These are phyloP conservation scores for Cutaneotrichosporon daszewskae DNA, from an alignment of 1,284 basidiomycete genomes.

Conservation along the genomic window DNA sequence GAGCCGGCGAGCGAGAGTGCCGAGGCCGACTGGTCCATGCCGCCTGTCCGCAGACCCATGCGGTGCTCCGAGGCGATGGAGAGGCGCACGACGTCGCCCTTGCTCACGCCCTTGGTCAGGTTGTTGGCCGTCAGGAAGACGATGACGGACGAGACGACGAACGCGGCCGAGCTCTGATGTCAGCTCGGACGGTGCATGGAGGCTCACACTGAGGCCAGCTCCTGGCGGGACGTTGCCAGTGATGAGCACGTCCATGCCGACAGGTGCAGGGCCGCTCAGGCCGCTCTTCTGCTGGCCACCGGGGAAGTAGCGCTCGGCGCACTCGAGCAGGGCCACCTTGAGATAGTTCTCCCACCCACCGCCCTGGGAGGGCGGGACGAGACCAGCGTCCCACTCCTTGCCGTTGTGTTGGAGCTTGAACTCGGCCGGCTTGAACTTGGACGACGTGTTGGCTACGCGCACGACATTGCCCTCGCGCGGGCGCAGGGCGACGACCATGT, in stretches of 20 bases:
- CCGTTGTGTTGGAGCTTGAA: slow-evolving; percentile 53
- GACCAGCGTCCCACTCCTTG: slow-evolving; percentile 64
- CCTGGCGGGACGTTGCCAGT: slow-evolving; percentile 74
- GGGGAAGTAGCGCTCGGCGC: slow-evolving; percentile 23
- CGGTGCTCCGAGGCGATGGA: slow-evolving; percentile 75
- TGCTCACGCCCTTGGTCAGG: slow-evolving; percentile 57
- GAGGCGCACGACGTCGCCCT: slow-evolving; percentile 66
- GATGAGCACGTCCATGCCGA: slow-evolving; percentile 68
- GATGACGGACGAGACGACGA: slow-evolving; percentile 76
- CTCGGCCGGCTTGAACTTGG: slow-evolving; percentile 53
- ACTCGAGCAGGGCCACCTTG: slow-evolving; percentile 54
- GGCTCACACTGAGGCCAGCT: slow-evolving; percentile 70
- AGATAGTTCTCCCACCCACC: slow-evolving; percentile 80
- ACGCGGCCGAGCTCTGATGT: slow-evolving; percentile 55
- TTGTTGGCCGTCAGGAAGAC: slow-evolving; percentile 69
- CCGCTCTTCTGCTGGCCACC: slow-evolving; percentile 47
- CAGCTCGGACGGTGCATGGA: background rate
- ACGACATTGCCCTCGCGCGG: slow-evolving; percentile 4
- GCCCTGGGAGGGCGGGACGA: slow-evolving; percentile 56
- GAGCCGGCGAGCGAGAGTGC: slow-evolving; percentile 64
- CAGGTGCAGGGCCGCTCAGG: slow-evolving; percentile 38
- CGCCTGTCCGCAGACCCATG: slow-evolving; percentile 56
- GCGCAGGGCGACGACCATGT: slow-evolving; percentile 74
- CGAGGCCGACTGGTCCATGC: slow-evolving; percentile 65
- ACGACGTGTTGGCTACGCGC: slow-evolving; percentile 59